Conservation (phyloP, 306 rosid genomes). For the Macrotyloma uniflorum region DNA sequence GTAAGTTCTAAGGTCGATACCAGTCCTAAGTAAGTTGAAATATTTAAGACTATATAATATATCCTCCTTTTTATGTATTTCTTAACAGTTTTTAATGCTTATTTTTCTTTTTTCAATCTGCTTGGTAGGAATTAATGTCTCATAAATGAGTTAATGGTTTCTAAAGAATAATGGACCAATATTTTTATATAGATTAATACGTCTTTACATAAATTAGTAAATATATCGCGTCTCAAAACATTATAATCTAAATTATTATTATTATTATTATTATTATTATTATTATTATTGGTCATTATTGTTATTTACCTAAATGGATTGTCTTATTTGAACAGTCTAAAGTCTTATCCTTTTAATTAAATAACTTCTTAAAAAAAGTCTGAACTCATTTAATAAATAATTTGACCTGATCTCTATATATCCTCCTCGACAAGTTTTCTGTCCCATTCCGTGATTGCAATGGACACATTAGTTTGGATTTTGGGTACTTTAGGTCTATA, state of each 20-base stretch:
- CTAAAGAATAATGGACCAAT: neutral
- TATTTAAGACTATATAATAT: no score
- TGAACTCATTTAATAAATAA: neutral
- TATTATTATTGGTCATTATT: neutral
- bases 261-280: neutral
- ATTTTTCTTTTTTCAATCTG: neutral
- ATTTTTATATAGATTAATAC: neutral
- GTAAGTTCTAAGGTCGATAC: neutral
- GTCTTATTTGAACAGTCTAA: neutral
- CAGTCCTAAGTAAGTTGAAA: neutral
- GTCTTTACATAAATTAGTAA: neutral
- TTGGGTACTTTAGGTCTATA: neutral
- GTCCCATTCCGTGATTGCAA: neutral
- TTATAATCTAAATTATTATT: neutral
- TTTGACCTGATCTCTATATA: neutral
- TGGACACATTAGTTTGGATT: neutral
- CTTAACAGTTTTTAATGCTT: neutral
- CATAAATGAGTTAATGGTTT: neutral
- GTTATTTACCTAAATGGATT: neutral
- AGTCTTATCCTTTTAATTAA: neutral
- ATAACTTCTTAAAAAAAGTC: neutral
- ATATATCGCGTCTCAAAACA: neutral
- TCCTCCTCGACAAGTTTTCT: neutral
- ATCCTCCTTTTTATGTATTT: neutral
- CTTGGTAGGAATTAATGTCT: neutral